phyloP scores from a whole-genome alignment of 371 early-diverging fungal genomes.

The Chytridium lagenaria region DNA sequence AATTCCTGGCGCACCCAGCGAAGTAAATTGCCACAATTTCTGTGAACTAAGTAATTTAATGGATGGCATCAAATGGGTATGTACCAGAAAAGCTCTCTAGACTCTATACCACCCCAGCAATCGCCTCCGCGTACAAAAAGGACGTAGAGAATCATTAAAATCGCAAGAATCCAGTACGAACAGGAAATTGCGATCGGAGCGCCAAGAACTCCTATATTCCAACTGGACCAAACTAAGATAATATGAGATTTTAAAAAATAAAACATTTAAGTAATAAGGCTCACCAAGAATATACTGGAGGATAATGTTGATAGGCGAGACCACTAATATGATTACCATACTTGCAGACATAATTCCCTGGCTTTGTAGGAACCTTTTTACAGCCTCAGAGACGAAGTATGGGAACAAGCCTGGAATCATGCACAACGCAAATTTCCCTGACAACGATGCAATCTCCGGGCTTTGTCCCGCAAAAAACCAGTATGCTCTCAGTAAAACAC shows the following conservation, averaged over 20 bases:
- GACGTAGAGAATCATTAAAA: slow-evolving; percentile 68
- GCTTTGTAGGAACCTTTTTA: slow-evolving; percentile 79
- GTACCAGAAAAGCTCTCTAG: slow-evolving; percentile 59
- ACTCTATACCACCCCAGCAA: slow-evolving; percentile 87
- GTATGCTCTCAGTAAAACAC: slow-evolving; percentile 56
- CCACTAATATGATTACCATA: slow-evolving; percentile 71
- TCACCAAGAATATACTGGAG: slow-evolving; percentile 60
- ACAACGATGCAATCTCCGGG: slow-evolving; percentile 55
- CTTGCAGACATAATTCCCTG: slow-evolving; percentile 86
- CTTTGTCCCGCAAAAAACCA: slow-evolving; percentile 63
- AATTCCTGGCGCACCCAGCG: slow-evolving; percentile 7
- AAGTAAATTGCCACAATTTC: slow-evolving; percentile 1
- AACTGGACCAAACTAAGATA: slow-evolving; percentile 65
- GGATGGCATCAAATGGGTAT: not conserved
- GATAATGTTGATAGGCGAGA: slow-evolving; percentile 75
- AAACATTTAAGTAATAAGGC: not conserved
- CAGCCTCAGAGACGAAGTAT: slow-evolving; percentile 74
- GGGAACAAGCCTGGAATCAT: slow-evolving; percentile 77
- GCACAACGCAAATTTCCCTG: slow-evolving; percentile 70
- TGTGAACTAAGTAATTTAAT: not conserved
- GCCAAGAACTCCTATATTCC: slow-evolving; percentile 78
- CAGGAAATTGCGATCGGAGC: slow-evolving; percentile 81
- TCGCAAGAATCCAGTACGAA: slow-evolving; percentile 76
- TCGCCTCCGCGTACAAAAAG: slow-evolving; percentile 68
- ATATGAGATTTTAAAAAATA: slow-evolving; percentile 45